Conservation (phyloP, 768 basidiomycete species). For the Mrakia gelida region DNA sequence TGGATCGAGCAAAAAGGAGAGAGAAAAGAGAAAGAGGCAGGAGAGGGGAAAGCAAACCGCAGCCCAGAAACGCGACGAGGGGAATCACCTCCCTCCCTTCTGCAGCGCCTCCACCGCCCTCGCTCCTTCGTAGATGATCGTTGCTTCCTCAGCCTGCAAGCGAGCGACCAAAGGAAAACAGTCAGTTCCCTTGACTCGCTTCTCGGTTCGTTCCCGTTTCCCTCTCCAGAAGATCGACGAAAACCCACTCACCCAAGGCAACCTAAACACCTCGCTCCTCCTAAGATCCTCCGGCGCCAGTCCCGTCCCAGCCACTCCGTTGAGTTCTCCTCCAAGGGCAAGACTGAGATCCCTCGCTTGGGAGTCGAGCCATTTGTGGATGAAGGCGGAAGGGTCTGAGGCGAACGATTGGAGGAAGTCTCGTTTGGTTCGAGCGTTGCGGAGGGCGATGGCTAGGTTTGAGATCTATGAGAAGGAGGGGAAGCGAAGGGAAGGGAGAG, state of each 20-base stretch:
- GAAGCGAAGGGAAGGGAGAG: not conserved
- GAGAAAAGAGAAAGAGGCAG: no score
- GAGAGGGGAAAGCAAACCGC: no score
- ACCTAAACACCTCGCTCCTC: conserved; percentile 80
- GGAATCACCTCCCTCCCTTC: conserved; percentile 2
- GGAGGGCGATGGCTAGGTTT: conserved; percentile 74
- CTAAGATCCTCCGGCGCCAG: conserved; percentile 83
- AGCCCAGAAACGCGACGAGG: not conserved
- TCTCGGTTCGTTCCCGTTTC: conserved; percentile 13
- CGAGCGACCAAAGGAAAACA: not conserved
- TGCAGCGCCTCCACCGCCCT: conserved; percentile 7
- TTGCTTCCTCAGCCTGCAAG: conserved; percentile 55
- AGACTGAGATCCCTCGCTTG: conserved; percentile 88
- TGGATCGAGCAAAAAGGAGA: no score
- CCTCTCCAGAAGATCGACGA: not conserved
- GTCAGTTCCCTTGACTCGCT: not conserved
- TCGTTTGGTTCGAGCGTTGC: conserved; percentile 79
- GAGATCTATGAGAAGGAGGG: conserved; percentile 57
- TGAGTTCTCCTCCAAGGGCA: conserved; percentile 74
- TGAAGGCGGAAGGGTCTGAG: conserved; percentile 66
- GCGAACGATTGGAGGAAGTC: conserved; percentile 82
- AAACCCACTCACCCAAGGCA: conserved; percentile 74
- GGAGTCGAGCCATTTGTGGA: conserved; percentile 84
- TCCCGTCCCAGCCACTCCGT: conserved; percentile 45
- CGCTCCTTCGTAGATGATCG: conserved; percentile 73